Percentiles rank a stretch among this genome's conserved stretches.
Evolutionary conservation across 495 filamentous ascomycete species (phyloP).

Genomic region (Xylaria longipes): DNA sequence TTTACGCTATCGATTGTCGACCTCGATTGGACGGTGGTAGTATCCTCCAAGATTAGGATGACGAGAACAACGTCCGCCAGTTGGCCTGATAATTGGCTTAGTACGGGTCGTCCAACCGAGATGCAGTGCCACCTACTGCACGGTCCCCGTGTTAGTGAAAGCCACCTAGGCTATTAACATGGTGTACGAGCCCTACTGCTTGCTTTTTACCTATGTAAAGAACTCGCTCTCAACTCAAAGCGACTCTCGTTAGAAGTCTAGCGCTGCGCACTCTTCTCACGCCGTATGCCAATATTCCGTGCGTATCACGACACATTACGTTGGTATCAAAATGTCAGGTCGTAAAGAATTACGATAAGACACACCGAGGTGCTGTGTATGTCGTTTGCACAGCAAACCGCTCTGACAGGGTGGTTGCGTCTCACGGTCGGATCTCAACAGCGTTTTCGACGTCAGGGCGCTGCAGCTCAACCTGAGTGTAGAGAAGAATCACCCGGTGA

Average conservation of each 20-base stretch:
- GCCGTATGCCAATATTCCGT: not conserved
- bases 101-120: not conserved
- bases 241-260: not conserved
- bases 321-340: not conserved
- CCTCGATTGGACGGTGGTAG: not conserved
- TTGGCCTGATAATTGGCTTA: not conserved
- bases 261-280: not conserved
- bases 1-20: not conserved
- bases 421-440: not conserved
- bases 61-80: not conserved
- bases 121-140: not conserved
- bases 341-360: not conserved
- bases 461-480: not conserved
- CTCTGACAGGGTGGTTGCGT: too few relatives aligned
- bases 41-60: not conserved
- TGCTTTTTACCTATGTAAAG: not conserved
- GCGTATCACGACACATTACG: not conserved
- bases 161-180: not conserved
- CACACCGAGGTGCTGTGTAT: not conserved
- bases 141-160: not conserved
- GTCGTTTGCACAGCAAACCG: not conserved
- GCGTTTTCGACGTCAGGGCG: not conserved
- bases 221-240: not conserved
- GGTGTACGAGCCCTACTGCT: not conserved
- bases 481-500: not conserved